Evolutionary conservation across 2,329 filamentous ascomycete species (phyloP), one percentile per base, ranked within the genome.

Genomic region (Fusarium aywerte): DNA sequence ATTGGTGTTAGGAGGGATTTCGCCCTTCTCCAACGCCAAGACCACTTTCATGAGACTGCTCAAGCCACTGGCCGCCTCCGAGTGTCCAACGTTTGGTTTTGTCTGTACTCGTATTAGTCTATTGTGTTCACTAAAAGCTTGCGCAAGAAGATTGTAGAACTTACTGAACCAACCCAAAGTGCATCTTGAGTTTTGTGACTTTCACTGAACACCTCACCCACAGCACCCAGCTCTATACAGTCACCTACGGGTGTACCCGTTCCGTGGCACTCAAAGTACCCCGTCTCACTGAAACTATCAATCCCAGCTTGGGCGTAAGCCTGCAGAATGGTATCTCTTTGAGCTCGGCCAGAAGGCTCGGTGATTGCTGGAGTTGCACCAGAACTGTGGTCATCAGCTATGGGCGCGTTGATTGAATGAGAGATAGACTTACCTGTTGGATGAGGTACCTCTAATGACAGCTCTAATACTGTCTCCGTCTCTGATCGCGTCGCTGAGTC

Each of bases 391-490:
- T 38, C 38, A 50, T 73, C 31, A 71, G 59, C n/a, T 38, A 2
- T 31, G 33, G 16, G 25, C 13, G 3, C 55, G 82, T 78, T 16
- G 13, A 35, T 8, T 5, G 21, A 16, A 39, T n/a, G 47, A 23
- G 21, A 52, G 38, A 23, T 33, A n/a, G 32, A 61, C 39, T 0
- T 33, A 69, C 69, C 82, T 80, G 64, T 85, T 86, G 20, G 81
- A 75, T 1, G 79, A 77, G 0, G 81, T 83, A 0, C 78, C 81
- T 11, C 82, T 80, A 35, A 87, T 83, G 9, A 86, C 76, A 5
- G 78, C 81, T 9, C 82, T 78, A 38, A 86, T 82, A 0, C 79
- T 80, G 61, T 89, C 84, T 4, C 83, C 82, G 59, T 85, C 83
- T 11, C 75, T 72, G 4, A 88, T 66, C 1, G 87, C 87, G 62